A percentile compares a stretch with the other conserved stretches of the same genome.
These are phyloP conservation scores for Flaveria trinervia DNA, from an alignment of 129 eudicot species.

Conservation along the genomic window DNA sequence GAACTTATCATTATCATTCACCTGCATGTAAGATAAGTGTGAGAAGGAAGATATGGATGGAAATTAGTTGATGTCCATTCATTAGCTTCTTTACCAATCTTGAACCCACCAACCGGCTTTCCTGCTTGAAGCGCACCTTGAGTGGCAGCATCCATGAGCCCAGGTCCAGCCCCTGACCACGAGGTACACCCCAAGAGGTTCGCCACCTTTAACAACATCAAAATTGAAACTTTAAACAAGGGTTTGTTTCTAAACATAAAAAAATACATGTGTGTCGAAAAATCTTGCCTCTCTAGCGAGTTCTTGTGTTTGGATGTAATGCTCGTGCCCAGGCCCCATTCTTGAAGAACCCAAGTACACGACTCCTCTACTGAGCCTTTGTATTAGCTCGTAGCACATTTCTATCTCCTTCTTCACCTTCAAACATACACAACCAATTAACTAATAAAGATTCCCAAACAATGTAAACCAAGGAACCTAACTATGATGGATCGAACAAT, in stretches of 20 bases:
- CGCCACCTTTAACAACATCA: slow-evolving; percentile 52
- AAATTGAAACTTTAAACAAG: background rate
- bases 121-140: slow-evolving; percentile 92
- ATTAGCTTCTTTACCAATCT: slow-evolving; percentile 93
- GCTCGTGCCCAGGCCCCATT: slow-evolving; percentile 74
- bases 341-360: slow-evolving; percentile 94
- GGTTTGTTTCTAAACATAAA: background rate
- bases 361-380: slow-evolving; percentile 84
- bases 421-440: background rate
- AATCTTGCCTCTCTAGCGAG: slow-evolving; percentile 66
- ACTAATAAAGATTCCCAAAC: background rate
- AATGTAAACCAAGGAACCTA: background rate
- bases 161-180: slow-evolving; percentile 99
- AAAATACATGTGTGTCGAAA: background rate
- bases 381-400: slow-evolving; percentile 83
- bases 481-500: background rate
- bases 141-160: slow-evolving; percentile 97
- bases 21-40: slow-evolving; percentile 95
- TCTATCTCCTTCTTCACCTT: slow-evolving; percentile 92
- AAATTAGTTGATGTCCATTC: slow-evolving; percentile 83
- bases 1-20: background rate
- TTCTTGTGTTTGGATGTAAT: slow-evolving; percentile 66
- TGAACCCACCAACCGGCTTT: slow-evolving; percentile 93
- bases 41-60: slow-evolving; percentile 83
- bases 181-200: slow-evolving; percentile 77